Conservation (phyloP, 176 grass and related monocot species). For the Aegilops tauschii region DNA sequence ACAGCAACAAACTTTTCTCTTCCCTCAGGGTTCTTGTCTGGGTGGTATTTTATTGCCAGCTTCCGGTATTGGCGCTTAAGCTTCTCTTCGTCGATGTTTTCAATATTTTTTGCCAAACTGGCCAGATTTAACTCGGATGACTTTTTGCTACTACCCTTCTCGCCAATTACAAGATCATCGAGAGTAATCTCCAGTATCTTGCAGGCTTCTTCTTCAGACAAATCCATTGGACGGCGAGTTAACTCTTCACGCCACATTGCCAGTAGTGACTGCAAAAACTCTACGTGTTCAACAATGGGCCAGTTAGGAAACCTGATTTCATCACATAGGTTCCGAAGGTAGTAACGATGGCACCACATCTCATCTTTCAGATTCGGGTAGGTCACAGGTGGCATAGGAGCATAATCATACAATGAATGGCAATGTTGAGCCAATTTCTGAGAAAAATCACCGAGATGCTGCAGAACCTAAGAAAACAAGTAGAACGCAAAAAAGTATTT, state of each 20-base stretch:
- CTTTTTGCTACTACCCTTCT: slow-evolving; percentile 51
- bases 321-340: slow-evolving; percentile 95
- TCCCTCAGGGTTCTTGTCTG: slow-evolving; percentile 99
- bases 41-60: slow-evolving; percentile 97
- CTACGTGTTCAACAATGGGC: slow-evolving; percentile 98
- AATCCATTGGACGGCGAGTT: slow-evolving; percentile 97
- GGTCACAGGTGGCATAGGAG: slow-evolving; percentile 98
- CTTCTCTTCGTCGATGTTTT: slow-evolving; percentile 98
- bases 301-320: slow-evolving; percentile 99
- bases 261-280: slow-evolving; percentile 93
- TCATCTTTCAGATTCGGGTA: slow-evolving; percentile 96
- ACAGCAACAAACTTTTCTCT: slow-evolving; percentile 98
- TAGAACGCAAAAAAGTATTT: slow-evolving; percentile 24
- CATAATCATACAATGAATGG: slow-evolving; percentile 98
- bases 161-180: slow-evolving; percentile 78
- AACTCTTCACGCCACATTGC: slow-evolving; percentile 99
- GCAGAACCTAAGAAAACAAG: slow-evolving; percentile 73
- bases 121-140: slow-evolving; percentile 33
- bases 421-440: slow-evolving; percentile 97
- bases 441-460: slow-evolving; percentile 96
- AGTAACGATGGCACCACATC: slow-evolving; percentile 99
- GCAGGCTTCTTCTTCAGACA: slow-evolving; percentile 97
- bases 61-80: slow-evolving; percentile 97
- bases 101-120: slow-evolving; percentile 50
- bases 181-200: slow-evolving; percentile 96